These are phyloP conservation scores for Chaetomium olivaceum DNA, from an alignment of 2,329 filamentous ascomycete genomes.

Conservation along the genomic window DNA sequence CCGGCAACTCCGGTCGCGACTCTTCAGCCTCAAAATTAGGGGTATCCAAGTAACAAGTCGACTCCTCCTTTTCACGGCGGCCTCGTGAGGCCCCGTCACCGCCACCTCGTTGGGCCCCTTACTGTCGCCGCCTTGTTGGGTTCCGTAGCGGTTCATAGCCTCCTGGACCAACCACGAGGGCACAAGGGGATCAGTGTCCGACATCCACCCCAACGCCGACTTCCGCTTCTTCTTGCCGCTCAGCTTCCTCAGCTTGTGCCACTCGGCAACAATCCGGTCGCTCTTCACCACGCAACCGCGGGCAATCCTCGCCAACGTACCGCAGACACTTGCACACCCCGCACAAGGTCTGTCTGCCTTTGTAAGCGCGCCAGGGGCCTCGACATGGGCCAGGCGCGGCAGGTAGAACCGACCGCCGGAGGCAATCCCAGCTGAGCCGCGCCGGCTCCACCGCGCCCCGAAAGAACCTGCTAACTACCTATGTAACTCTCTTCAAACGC, in stretches of 20 bases:
- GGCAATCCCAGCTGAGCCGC: conserved; percentile 17
- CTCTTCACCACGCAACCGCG: conserved; percentile 5
- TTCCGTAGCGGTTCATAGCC: neutral
- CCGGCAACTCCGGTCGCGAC: neutral
- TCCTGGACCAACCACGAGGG: neutral
- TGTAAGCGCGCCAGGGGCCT: conserved; percentile 9
- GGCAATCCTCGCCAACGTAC: conserved; percentile 10
- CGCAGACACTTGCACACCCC: neutral
- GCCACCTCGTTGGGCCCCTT: neutral
- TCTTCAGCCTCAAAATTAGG: neutral
- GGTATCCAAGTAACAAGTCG: neutral
- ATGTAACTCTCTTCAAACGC: neutral
- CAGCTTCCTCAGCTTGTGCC: neutral
- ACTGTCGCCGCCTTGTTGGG: neutral
- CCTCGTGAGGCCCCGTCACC: neutral
- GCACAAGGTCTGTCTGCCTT: conserved; percentile 5
- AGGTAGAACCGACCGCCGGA: conserved; percentile 16
- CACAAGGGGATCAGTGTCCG: neutral
- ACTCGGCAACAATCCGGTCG: neutral
- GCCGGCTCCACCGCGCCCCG: conserved; percentile 12
- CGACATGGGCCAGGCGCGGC: neutral
- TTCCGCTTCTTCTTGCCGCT: neutral
- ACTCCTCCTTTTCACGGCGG: neutral
- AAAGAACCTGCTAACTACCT: conserved; percentile 12
- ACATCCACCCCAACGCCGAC: neutral